Percentiles rank a stretch among this genome's conserved stretches.
Evolutionary conservation across 2,329 filamentous ascomycete genomes (phyloP).

Genomic region (Ophiostoma montium): DNA sequence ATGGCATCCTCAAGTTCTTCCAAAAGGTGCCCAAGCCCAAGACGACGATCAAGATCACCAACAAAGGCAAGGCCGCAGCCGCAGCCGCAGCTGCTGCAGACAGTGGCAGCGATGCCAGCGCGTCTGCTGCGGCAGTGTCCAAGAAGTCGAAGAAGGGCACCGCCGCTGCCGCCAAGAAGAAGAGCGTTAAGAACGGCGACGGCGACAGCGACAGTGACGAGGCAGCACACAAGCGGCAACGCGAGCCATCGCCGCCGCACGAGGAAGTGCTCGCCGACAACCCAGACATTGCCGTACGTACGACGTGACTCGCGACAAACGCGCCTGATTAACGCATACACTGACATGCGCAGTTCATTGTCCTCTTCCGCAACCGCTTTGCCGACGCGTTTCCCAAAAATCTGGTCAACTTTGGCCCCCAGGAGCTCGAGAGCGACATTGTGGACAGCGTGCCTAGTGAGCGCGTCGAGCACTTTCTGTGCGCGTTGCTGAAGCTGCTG

Average conservation of each 20-base stretch:
- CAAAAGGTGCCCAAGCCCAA: conserved; percentile 36
- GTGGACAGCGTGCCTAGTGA: conserved; percentile 66
- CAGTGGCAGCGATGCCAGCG: not conserved
- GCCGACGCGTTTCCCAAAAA: conserved; percentile 79
- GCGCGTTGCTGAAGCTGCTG: conserved; percentile 73
- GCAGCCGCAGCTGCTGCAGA: conserved; percentile 10
- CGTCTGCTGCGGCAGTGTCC: conserved; percentile 21
- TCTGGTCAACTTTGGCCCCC: conserved; percentile 77
- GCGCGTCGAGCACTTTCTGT: conserved; percentile 75
- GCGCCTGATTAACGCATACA: too few relatives aligned
- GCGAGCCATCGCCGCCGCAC: conserved; percentile 70
- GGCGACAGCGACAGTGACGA: conserved; percentile 37
- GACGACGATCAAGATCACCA: conserved; percentile 10
- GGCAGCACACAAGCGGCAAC: conserved; percentile 58
- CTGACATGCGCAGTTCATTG: conserved; percentile 97
- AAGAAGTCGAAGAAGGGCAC: conserved; percentile 3
- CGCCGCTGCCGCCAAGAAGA: not conserved
- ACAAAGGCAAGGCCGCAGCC: conserved; percentile 12
- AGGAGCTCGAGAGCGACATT: conserved; percentile 84
- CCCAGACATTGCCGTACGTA: conserved; percentile 77
- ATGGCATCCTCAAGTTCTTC: conserved; percentile 54
- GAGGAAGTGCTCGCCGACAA: conserved; percentile 86
- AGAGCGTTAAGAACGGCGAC: not conserved
- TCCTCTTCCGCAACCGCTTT: conserved; percentile 95
- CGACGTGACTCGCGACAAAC: conserved; percentile 25